Base-by-base conservation (phyloP, 768 basidiomycete genomes). In the Lanmaoa pseudosensibilis region DNA sequence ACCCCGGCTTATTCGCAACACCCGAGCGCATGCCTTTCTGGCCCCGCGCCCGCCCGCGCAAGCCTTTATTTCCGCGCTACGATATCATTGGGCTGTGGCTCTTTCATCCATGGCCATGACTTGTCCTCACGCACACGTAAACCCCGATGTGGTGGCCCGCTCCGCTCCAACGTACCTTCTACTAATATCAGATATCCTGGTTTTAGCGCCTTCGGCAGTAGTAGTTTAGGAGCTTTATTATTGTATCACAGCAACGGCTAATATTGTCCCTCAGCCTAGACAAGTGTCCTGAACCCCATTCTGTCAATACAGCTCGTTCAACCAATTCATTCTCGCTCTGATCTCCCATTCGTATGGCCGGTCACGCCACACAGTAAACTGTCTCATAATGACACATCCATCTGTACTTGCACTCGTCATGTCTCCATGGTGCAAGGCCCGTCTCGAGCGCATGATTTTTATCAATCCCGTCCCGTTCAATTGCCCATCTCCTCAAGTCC, bases 1-100 rank as follows among this genome's bases (percentile, higher is more conserved):
- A 56, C 48, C 60, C 62, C 67, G 67, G 62, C 55, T 44, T 54
- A 67, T 68, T 67, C 65, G 44, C 66, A 61, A 57, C 63, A 58
- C 60, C 64, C 66, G 54, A 58, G 30, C 43, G 19, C 64, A 63
- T 58, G 53, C 57, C 59, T 44, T 55, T 53, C 65, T 64, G 54
- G 16, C 62, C 56, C 61, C 65, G 62, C 61, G 41, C 53, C 56
- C 54, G 52, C 48, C 23, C 36, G 40, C 55, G 49, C 58, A 44
- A 27, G 52, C 41, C 59, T 61, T 59, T 64, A 67, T 67, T 67
- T 64, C 67, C 57, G 67, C 64, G 50, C 54, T 65, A n/a, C 59
- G 16, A 46, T 46, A 55, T 39, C 56, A 38, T 55, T 40, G 32
- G 47, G 49, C 52, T 55, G 55, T 51, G 54, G 40, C 46, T 50